Conservation (phyloP, 441 rosid species). For the Macaranga tanarius region DNA sequence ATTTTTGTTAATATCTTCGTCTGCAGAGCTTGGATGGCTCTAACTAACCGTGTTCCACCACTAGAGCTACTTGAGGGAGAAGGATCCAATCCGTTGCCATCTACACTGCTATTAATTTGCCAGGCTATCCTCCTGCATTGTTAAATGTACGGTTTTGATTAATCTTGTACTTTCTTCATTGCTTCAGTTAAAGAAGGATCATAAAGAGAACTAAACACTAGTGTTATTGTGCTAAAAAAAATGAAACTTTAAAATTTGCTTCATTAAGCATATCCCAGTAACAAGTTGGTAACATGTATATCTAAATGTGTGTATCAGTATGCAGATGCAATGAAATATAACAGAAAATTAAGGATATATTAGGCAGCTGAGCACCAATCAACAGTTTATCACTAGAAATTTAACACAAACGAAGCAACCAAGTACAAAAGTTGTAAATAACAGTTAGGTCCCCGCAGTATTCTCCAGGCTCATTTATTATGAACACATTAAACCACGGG, state of each 20-base stretch:
- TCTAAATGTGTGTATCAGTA: not conserved
- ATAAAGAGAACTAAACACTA: not conserved
- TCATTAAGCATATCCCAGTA: not conserved
- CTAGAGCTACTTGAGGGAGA: conserved; percentile 42
- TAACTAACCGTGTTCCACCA: conserved; percentile 59
- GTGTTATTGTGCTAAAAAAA: not conserved
- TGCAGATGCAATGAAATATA: not conserved
- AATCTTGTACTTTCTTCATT: not conserved
- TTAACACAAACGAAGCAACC: not conserved
- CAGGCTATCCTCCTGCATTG: conserved; percentile 51
- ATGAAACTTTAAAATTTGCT: not conserved
- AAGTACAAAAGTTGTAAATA: not conserved
- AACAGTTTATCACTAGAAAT: not conserved
- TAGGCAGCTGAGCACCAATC: not conserved
- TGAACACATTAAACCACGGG: not conserved
- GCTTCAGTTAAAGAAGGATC: not conserved
- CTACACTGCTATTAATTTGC: conserved; percentile 49
- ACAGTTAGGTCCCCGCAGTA: not conserved
- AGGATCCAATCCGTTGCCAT: conserved; percentile 56
- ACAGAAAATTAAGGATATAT: not conserved
- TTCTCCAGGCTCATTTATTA: not conserved
- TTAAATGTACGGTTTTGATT: conserved; percentile 19
- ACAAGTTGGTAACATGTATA: not conserved
- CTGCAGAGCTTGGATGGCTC: conserved; percentile 55
- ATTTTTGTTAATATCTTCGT: conserved; percentile 49